Percentiles rank a stretch among this genome's conserved stretches.
Conservation (phyloP, 2,329 filamentous ascomycete species). For the Aspergillus felis region DNA sequence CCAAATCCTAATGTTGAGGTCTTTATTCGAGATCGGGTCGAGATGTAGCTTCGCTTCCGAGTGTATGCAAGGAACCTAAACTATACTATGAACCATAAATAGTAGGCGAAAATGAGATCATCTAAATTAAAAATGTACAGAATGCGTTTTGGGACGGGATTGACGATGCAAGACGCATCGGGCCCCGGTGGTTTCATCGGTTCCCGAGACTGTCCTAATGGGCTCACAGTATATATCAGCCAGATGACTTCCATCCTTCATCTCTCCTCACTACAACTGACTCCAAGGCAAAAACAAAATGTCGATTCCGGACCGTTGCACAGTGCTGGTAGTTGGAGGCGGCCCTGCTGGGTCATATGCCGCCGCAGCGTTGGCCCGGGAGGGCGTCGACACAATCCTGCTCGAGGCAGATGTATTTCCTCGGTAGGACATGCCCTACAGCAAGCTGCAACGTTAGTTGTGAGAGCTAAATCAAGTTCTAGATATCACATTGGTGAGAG, state of each 20-base stretch:
- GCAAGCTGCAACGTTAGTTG: too few relatives aligned
- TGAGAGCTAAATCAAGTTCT: constrained; percentile 28
- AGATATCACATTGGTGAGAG: constrained; percentile 40
- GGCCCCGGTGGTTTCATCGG: background rate
- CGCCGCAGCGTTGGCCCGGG: constrained; percentile 42
- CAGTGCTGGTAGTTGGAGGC: constrained; percentile 44
- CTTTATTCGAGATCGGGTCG: background rate
- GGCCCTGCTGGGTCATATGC: constrained; percentile 47
- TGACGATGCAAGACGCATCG: background rate
- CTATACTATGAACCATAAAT: background rate
- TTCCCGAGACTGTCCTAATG: background rate
- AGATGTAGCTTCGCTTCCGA: background rate
- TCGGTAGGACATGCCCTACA: too few relatives aligned
- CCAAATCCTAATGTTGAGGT: background rate
- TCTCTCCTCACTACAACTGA: too few relatives aligned
- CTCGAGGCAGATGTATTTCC: constrained; percentile 43
- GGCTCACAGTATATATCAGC: too few relatives aligned
- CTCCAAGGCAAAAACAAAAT: too few relatives aligned
- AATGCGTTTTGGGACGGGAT: background rate
- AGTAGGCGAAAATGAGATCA: background rate
- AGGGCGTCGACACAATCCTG: constrained; percentile 44
- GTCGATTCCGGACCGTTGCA: constrained; percentile 9
- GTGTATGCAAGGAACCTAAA: background rate
- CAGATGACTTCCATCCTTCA: too few relatives aligned
- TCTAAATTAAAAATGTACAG: background rate